Evolutionary conservation across 1,139 yeast species (phyloP).

Genomic region (Pichia sp.): DNA sequence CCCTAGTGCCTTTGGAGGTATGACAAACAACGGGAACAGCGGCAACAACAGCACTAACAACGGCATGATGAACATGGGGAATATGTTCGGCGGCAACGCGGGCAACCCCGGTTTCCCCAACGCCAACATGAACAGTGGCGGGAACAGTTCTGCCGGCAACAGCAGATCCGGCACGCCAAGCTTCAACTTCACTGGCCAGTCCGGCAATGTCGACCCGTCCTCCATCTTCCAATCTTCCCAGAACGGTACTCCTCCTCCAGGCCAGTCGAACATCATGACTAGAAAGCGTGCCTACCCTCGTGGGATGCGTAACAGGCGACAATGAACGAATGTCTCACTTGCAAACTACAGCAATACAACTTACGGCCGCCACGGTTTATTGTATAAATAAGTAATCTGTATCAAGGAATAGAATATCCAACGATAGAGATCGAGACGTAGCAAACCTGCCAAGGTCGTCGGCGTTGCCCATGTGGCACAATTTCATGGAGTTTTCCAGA

Average conservation of each 20-base stretch:
- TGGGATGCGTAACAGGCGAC: constrained; percentile 11
- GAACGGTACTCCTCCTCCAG: neutral
- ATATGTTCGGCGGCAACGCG: constrained; percentile 4
- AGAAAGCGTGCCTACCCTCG: constrained; percentile 19
- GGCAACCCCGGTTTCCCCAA: constrained; percentile 4
- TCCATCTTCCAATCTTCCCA: constrained; percentile 20
- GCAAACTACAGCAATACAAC: neutral
- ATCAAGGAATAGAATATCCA: too few relatives aligned
- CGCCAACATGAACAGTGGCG: constrained; percentile 1
- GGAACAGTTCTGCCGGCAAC: constrained; percentile 9
- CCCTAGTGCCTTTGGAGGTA: constrained; percentile 2
- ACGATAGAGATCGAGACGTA: too few relatives aligned
- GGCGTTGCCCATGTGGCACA: neutral
- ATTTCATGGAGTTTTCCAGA: neutral
- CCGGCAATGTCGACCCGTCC: constrained; percentile 26
- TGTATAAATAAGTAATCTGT: neutral
- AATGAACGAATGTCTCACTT: neutral
- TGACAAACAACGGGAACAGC: neutral
- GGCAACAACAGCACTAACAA: neutral
- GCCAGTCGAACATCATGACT: neutral
- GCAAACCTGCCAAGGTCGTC: too few relatives aligned
- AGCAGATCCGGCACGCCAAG: constrained; percentile 29
- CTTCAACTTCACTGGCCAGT: constrained; percentile 29
- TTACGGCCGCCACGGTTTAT: neutral
- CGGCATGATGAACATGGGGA: neutral